Base-by-base conservation (phyloP, 139 green algal species). In the Micromonas commoda region DNA sequence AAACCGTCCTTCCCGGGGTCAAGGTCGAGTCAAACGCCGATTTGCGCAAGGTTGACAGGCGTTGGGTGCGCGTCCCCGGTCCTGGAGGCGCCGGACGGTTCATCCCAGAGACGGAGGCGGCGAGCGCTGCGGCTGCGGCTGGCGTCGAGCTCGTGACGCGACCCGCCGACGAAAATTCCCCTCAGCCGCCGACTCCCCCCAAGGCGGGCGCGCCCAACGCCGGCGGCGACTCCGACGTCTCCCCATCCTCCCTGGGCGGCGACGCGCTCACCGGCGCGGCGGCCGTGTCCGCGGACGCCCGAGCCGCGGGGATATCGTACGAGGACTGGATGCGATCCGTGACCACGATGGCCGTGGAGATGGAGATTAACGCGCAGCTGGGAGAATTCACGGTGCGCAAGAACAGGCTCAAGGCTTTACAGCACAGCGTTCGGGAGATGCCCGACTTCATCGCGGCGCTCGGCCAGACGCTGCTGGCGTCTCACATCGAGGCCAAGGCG, bases 351-450 rank as follows among this genome's bases (percentile, higher is more conserved):
- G 63, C 39, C 2, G 64, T 77, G 1, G 69, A 78, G 38, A 82
- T 75, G 53, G 77, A 82, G 52, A 77, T 82, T 28, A 82, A 82
- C 53, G 34, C 60, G 5, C 77, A 82, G 68, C 66, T 82, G n/a
- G 77, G 77, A 0, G 71, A 74, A 37, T 77, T 77, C 29, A 82
- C 77, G 0, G 52, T 82, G 21, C 70, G 70, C 28, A 60, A 57
- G 31, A 66, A 75, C 67, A 35, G 70, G 26, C 52, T 75, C 2
- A 28, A 76, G 9, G 45, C 52, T 26, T 52, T 82, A 32, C 35
- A 82, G 53, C 21, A 64, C 19, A 24, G 5, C 2, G n/a, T 82
- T 23, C 63, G 63, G 24, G 65, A 82, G 61, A 67, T 72, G 57
- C 53, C 54, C 3, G 77, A 82, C 57, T 82, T 82, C 66, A 70